phyloP scores from a whole-genome alignment of 495 filamentous ascomycete species.

The Tuber borchii region DNA sequence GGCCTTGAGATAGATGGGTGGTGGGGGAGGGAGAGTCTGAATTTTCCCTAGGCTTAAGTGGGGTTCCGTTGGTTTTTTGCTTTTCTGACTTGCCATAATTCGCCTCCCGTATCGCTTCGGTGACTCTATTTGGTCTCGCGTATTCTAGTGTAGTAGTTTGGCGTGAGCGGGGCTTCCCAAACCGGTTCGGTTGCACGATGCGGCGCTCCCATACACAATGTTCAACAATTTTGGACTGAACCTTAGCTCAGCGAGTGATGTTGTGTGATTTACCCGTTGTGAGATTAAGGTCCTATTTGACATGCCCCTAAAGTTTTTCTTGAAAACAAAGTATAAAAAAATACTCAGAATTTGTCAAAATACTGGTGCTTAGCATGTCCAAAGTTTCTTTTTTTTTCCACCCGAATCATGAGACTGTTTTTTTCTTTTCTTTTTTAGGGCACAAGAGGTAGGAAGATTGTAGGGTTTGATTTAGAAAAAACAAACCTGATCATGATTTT shows the following conservation, averaged over 20 bases:
- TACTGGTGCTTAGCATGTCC: too few relatives aligned
- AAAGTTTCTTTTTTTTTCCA: too few relatives aligned
- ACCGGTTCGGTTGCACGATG: background rate
- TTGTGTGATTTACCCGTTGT: background rate
- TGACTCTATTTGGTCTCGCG: background rate
- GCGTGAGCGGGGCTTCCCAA: background rate
- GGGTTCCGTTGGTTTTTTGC: background rate
- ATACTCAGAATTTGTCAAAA: too few relatives aligned
- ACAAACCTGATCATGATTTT: too few relatives aligned
- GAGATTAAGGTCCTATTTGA: too few relatives aligned
- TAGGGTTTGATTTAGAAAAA: too few relatives aligned
- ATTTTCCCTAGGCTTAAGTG: background rate
- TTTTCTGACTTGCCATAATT: background rate
- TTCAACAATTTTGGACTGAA: background rate
- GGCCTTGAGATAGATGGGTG: background rate
- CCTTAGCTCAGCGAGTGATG: background rate
- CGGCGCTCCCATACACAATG: background rate
- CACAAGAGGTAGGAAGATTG: too few relatives aligned
- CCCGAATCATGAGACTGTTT: too few relatives aligned
- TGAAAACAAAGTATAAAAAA: too few relatives aligned
- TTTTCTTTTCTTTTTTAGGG: too few relatives aligned
- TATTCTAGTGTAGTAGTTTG: background rate
- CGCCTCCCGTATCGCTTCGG: background rate
- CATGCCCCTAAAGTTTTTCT: too few relatives aligned
- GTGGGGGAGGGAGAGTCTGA: background rate